Evolutionary conservation across 2,329 filamentous ascomycete species (phyloP).

Genomic region (Neofusicoccum laricinum): DNA sequence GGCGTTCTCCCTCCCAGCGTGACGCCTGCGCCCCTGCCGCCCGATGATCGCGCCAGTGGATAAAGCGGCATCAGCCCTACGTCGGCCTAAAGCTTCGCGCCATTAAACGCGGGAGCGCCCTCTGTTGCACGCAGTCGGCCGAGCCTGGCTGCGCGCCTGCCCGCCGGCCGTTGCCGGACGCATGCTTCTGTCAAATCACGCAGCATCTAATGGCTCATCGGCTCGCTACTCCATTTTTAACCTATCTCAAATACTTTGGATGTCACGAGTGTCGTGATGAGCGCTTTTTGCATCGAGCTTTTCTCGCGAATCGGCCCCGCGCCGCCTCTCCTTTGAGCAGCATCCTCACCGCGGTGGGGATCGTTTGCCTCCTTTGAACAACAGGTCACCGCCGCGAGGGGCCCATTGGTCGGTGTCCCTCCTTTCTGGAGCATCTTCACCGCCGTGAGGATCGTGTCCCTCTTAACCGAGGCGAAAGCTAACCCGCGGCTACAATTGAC

Average conservation of each 20-base stretch:
- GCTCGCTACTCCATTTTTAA: slow-evolving; percentile 1
- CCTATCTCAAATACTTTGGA: background rate
- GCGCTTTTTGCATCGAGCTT: slow-evolving; percentile 1
- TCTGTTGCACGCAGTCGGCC: background rate
- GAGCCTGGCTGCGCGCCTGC: background rate
- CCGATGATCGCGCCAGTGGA: background rate
- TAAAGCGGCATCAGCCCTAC: background rate
- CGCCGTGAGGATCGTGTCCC: background rate
- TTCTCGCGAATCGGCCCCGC: slow-evolving; percentile 1
- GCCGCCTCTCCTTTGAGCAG: background rate
- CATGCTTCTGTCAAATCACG: background rate
- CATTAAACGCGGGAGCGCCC: background rate
- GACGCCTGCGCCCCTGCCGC: no score
- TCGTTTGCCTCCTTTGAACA: background rate
- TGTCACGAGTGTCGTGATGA: slow-evolving; percentile 4
- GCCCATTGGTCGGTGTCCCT: no score
- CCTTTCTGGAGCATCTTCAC: background rate
- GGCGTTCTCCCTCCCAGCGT: no score
- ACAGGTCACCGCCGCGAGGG: no score
- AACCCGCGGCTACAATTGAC: background rate
- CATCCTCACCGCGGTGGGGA: slow-evolving; percentile 10
- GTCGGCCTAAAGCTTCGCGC: no score
- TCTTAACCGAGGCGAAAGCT: background rate
- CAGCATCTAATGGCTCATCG: slow-evolving; percentile 5
- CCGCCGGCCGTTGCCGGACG: slow-evolving; percentile 1